Evolutionary conservation across 352 stramenopile species (phyloP).

Genomic region (Phytophthora chlamydospora): DNA sequence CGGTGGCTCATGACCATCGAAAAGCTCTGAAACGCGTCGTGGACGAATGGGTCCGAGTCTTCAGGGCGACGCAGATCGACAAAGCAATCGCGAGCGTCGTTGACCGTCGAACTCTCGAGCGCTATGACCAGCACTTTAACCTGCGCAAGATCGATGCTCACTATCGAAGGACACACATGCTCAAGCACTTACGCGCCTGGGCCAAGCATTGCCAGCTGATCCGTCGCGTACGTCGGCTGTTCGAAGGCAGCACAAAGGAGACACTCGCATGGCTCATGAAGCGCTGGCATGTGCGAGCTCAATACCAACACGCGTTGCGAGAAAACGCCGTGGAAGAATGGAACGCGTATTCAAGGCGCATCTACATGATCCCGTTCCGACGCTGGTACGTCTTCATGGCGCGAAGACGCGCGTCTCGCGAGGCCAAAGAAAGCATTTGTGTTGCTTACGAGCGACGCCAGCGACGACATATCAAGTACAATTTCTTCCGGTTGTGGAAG

Average conservation of each 20-base stretch:
- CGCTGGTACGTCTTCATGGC: constrained; percentile 66
- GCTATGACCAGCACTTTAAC: constrained; percentile 76
- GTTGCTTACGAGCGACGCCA: constrained; percentile 69
- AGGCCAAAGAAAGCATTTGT: constrained; percentile 69
- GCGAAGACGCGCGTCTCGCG: constrained; percentile 40
- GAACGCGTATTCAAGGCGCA: constrained; percentile 59
- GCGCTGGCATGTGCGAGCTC: constrained; percentile 56
- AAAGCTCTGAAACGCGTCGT: constrained; percentile 39
- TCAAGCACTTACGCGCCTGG: constrained; percentile 71
- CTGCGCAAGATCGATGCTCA: constrained; percentile 75
- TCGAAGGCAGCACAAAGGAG: constrained; percentile 62
- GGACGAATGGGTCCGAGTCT: constrained; percentile 52
- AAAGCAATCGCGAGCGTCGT: constrained; percentile 52
- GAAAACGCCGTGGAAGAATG: constrained; percentile 62
- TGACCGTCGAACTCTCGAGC: constrained; percentile 62
- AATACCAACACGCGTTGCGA: constrained; percentile 63
- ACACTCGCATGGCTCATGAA: constrained; percentile 46
- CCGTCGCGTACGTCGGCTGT: constrained; percentile 61
- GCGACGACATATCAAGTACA: constrained; percentile 71
- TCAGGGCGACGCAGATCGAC: constrained; percentile 64
- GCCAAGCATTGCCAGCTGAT: constrained; percentile 51
- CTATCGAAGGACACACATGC: constrained; percentile 50
- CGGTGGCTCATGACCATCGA: constrained; percentile 41
- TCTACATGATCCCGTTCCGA: constrained; percentile 79
- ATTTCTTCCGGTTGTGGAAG: constrained; percentile 84